A percentile compares a stretch with the other conserved stretches of the same genome.
Conservation (phyloP, 2,329 filamentous ascomycete genomes). For the Botrytis fragariae region DNA sequence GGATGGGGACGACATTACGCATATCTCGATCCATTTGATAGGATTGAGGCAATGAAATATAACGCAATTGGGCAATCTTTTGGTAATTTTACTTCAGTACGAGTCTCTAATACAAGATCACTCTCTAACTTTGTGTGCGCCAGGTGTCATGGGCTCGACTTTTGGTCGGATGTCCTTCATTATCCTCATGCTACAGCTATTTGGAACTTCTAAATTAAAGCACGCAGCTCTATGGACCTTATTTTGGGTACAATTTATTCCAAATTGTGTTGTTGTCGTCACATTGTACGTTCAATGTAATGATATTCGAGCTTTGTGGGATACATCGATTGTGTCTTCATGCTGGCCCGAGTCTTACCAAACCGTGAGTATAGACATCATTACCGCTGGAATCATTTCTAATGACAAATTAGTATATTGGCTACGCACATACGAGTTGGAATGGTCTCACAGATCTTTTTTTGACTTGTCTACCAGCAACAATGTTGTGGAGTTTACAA, state of each 20-base stretch:
- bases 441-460: slow-evolving; percentile 24
- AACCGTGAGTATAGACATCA: slow-evolving; percentile 15
- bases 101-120: not conserved
- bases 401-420: slow-evolving; percentile 3
- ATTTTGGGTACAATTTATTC: slow-evolving; percentile 21
- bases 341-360: slow-evolving; percentile 23
- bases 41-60: slow-evolving; percentile 22
- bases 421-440: slow-evolving; percentile 16
- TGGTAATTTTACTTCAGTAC: not conserved
- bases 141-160: slow-evolving; percentile 26
- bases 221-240: slow-evolving; percentile 20
- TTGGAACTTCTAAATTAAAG: slow-evolving; percentile 21
- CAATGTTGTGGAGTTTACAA: slow-evolving; percentile 25
- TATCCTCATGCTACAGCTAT: slow-evolving; percentile 26
- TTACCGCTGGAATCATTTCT: not conserved
- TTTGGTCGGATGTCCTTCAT: slow-evolving; percentile 25
- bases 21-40: slow-evolving; percentile 21
- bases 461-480: slow-evolving; percentile 23
- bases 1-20: slow-evolving; percentile 26
- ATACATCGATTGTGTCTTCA: slow-evolving; percentile 11
- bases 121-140: not conserved
- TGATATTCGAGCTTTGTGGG: slow-evolving; percentile 24
- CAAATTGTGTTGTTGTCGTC: slow-evolving; percentile 21
- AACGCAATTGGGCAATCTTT: slow-evolving; percentile 25
- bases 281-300: slow-evolving; percentile 25